Evolutionary conservation across 1,139 yeast genomes (phyloP), one percentile per base, ranked within the genome.

Genomic region (Sugiyamaella neomexicana): DNA sequence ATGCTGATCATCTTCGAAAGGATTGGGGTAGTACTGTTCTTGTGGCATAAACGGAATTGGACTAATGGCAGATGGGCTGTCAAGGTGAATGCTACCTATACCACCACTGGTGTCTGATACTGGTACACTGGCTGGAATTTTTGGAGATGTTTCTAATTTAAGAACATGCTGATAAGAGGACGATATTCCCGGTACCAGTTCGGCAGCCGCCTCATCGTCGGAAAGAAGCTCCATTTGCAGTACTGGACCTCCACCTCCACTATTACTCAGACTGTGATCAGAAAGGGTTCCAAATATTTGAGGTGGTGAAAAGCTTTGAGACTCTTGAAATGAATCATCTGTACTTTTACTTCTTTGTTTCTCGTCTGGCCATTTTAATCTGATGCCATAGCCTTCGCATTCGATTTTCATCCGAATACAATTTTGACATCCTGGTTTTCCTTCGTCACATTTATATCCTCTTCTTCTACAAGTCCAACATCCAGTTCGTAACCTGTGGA

Each of bases 401-500:
- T 44, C 45, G 15, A 65, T 47, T 41, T 65, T 60, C 48, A 65
- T 57, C 8, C 52, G 38, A n/a, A 17, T 43, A 43, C 65, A 62
- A 29, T 60, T 58, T 20, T 48, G 37, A 41, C 65, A 62, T 2
- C 71, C 64, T 0, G 95, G 95, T 62, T 80, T 81, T 0, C 72
- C 74, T 67, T 89, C 96, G 65, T 88, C 95, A 74, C 96, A 89
- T 67, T 88, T 89, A 54, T 88, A 91, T 54, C 96, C 75, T 66
- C 95, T 76, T 63, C 80, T 79, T 65, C 89, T 86, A 68, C 96
- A 89, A 0, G 93, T 85, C 58, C 85, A 80, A 68, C 96, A 89
- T 95, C 66, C 67, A n/a, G 67, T 62, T 46, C 67, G 56, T 34
- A 62, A 55, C 31, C 67, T 57, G 38, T 62, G 63, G 40, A 63